These are phyloP conservation scores for Boletus eberwhitei DNA, from an alignment of 768 basidiomycete genomes.

Conservation along the genomic window DNA sequence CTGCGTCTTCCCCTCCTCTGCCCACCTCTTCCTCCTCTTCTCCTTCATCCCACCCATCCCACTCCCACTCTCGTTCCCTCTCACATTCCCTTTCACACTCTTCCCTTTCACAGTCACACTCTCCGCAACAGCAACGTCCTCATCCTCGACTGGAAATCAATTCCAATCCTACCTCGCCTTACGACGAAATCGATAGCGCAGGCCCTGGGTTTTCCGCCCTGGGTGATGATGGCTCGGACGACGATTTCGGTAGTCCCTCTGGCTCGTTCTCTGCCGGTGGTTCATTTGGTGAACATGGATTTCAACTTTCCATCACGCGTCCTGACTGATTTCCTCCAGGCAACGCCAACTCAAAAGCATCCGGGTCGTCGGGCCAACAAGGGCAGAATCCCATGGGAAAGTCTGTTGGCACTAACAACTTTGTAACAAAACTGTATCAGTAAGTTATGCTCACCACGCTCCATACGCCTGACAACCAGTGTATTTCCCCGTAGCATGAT, in stretches of 20 bases:
- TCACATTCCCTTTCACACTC: conserved; percentile 23
- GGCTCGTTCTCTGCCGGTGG: conserved; percentile 11
- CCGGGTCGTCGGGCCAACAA: conserved; percentile 16
- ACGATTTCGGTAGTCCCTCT: conserved; percentile 22
- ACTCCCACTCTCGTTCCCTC: conserved; percentile 20
- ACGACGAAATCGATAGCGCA: conserved; percentile 60
- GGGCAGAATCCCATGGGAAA: conserved; percentile 63
- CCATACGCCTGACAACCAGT: not conserved
- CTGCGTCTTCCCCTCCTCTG: conserved; percentile 28
- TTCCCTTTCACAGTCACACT: conserved; percentile 18
- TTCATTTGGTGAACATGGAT: conserved; percentile 3
- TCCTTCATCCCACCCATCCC: conserved; percentile 22
- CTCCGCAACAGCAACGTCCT: conserved; percentile 9
- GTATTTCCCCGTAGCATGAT: conserved; percentile 61
- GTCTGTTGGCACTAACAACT: conserved; percentile 70
- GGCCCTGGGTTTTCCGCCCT: conserved; percentile 23
- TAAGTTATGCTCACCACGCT: conserved; percentile 36
- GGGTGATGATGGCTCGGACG: conserved; percentile 26
- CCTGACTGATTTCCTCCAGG: conserved; percentile 1
- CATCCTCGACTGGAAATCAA: conserved; percentile 31
- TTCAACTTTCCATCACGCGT: not conserved
- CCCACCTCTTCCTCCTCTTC: conserved; percentile 24
- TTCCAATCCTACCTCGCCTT: conserved; percentile 31
- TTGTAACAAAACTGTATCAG: conserved; percentile 88
- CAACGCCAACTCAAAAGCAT: conserved; percentile 11